Conservation (phyloP, 192 early-diverging fungal genomes). For the Coemansia sp. region DNA sequence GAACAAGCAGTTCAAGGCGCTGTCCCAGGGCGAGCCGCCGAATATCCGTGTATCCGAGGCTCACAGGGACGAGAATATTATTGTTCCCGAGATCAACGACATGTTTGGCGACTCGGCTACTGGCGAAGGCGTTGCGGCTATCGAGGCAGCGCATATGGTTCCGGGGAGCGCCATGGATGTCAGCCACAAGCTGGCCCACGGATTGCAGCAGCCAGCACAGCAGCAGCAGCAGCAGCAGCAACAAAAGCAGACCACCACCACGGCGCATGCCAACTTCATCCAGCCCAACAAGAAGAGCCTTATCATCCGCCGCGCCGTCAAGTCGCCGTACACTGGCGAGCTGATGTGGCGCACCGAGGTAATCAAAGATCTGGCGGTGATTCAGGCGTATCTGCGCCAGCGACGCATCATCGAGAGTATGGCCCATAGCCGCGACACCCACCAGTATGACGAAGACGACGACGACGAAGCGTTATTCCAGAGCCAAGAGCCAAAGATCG, state of each 20-base stretch:
- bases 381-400: constrained; percentile 89
- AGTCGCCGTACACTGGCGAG: constrained; percentile 62
- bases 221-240: background rate
- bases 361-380: constrained; percentile 77
- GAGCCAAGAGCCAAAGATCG: constrained; percentile 6
- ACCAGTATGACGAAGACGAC: constrained; percentile 20
- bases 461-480: constrained; percentile 14
- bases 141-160: constrained; percentile 19
- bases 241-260: constrained; percentile 11
- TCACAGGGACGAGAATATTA: constrained; percentile 35
- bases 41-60: constrained; percentile 24
- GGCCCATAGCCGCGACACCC: constrained; percentile 13
- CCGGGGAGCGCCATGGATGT: constrained; percentile 42
- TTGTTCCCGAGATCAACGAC: constrained; percentile 52
- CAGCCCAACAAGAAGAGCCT: constrained; percentile 44
- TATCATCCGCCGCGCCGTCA: constrained; percentile 44
- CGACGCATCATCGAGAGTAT: constrained; percentile 74
- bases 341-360: constrained; percentile 77
- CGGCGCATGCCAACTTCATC: constrained; percentile 49
- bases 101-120: constrained; percentile 47
- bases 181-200: constrained; percentile 30
- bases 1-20: constrained; percentile 78
- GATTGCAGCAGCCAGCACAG: constrained; percentile 1
- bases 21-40: constrained; percentile 62
- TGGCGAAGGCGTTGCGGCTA: constrained; percentile 12